Evolutionary conservation across 2,329 filamentous ascomycete species (phyloP).

Genomic region (Aspergillus sp.): DNA sequence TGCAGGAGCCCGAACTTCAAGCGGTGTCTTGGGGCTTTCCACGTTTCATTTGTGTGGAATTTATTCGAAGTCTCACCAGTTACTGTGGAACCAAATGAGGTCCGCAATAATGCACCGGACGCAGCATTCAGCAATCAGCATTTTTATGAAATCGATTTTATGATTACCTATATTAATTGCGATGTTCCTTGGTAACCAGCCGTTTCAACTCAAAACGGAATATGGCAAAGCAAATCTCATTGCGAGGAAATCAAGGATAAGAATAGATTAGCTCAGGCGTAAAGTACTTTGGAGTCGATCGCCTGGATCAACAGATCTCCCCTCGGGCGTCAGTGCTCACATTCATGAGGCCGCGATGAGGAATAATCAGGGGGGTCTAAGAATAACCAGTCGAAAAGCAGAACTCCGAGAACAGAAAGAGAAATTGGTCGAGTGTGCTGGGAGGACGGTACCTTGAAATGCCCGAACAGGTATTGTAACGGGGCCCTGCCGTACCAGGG

Average conservation of each 20-base stretch:
- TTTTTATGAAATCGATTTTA: background rate
- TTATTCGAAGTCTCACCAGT: background rate
- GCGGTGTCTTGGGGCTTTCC: slow-evolving; percentile 6
- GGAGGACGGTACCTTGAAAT: background rate
- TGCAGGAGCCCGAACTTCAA: background rate
- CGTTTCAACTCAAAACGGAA: background rate
- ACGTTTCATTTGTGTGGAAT: slow-evolving; percentile 11
- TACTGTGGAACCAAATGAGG: slow-evolving; percentile 9
- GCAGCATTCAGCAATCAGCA: background rate
- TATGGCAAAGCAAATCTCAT: background rate
- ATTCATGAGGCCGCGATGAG: background rate
- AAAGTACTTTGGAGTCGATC: background rate
- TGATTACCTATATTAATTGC: background rate
- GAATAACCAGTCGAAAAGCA: background rate
- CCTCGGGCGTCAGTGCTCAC: background rate
- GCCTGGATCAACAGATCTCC: slow-evolving; percentile 2
- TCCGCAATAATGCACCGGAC: slow-evolving; percentile 1
- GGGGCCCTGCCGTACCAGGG: background rate
- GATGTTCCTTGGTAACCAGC: background rate
- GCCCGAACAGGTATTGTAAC: slow-evolving; percentile 1
- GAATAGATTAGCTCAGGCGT: slow-evolving; percentile 1
- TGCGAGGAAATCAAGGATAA: background rate
- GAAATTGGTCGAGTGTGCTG: background rate
- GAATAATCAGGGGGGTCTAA: background rate
- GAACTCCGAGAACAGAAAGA: background rate